Evolutionary conservation across 352 stramenopile genomes (phyloP), one percentile per base, ranked within the genome.

Genomic region (Phytophthora sp.): DNA sequence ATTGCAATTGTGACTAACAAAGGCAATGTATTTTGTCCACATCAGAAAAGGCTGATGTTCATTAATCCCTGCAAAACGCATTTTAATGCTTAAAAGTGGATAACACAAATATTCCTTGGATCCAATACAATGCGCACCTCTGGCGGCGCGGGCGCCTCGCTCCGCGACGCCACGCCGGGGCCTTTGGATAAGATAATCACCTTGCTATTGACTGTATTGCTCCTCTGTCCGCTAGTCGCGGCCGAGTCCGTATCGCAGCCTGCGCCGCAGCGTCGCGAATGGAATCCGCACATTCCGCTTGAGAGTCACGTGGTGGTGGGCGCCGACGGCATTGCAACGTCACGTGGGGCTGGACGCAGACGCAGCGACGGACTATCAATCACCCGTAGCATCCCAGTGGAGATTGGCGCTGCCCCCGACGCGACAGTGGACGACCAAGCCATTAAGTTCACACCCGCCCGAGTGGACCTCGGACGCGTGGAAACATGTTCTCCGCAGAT

Each of bases 311-410:
- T 74, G 41, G 42, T 36, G 8, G 44, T 74, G 12, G 61, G 45
- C 35, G 16, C 38, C 30, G 56, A 77, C 35, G 61, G 60, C 60
- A 57, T 74, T 26, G 66, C 51, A 23, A 52, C 41, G 24, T 74
- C 66, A 11, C 54, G 54, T 36, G 70, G 70, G 1, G 57, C 21
- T 9, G 66, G 70, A n/a, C 70, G 70, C 15, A 36, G 53, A 27
- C 56, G 57, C 21, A 73, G 69, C 61, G 60, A 82, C 38, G 66
- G 71, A 13, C 64, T 86, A 23, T 78, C 71, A 12, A 86, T 89
- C 44, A 77, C 73, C 2, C 76, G 66, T 13, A 68, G 58, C 29
- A 55, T 50, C 33, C 58, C 58, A 0, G 42, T 64, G 18, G 54
- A 57, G 12, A 65, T 38, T 7, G 24, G 16, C n/a, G 44, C 57